phyloP scores from a whole-genome alignment of 495 filamentous ascomycete genomes.

The Sordaria brevicollis region DNA sequence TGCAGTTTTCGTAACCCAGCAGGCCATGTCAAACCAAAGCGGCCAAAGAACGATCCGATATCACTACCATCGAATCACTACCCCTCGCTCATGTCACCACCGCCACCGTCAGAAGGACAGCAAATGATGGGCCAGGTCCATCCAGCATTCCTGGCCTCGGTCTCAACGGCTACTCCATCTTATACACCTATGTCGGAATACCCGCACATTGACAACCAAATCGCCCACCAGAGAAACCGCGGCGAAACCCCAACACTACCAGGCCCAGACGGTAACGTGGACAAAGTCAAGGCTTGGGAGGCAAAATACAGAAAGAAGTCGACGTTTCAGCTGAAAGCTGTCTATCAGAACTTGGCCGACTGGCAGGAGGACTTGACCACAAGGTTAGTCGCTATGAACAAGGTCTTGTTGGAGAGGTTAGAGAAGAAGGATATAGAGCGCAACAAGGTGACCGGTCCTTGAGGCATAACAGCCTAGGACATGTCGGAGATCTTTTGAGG shows the following conservation, averaged over 20 bases:
- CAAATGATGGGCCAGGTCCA: background rate
- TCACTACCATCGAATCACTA: background rate
- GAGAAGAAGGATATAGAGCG: background rate
- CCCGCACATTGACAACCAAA: background rate
- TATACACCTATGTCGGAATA: background rate
- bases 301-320: constrained; percentile 5
- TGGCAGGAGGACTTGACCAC: constrained; percentile 13
- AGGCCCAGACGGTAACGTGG: background rate
- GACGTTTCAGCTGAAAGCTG: background rate
- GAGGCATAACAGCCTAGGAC: background rate
- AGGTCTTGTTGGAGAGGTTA: constrained; percentile 3
- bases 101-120: background rate
- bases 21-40: background rate
- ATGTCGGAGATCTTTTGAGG: no score
- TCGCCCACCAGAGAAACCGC: background rate
- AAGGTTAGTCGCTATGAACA: constrained; percentile 11
- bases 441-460: background rate
- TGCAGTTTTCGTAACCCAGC: constrained; percentile 7
- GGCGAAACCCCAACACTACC: background rate
- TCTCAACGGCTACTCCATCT: background rate
- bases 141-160: background rate
- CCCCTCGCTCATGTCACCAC: background rate
- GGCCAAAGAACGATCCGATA: background rate
- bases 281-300: constrained; percentile 8
- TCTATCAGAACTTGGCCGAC: constrained; percentile 5